These are phyloP conservation scores for Tremella fuciformis DNA, from an alignment of 768 basidiomycete genomes.

Conservation along the genomic window DNA sequence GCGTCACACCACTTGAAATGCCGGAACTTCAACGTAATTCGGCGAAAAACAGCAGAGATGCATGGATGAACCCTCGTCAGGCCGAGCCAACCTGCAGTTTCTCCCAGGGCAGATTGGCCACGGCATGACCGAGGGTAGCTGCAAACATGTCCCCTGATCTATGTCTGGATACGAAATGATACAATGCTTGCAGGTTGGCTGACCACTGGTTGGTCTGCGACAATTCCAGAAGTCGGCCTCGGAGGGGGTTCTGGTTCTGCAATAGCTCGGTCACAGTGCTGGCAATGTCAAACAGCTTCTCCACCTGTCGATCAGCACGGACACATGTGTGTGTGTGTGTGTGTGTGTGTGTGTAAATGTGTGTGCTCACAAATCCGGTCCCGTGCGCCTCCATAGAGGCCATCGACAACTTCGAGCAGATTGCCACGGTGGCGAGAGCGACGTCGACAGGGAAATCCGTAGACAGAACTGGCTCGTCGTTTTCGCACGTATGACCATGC, in stretches of 20 bases:
- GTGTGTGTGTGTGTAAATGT: background rate
- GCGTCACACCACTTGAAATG: no score
- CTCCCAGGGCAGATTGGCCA: no score
- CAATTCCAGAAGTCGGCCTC: constrained; percentile 2
- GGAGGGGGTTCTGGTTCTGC: constrained; percentile 10
- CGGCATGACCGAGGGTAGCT: no score
- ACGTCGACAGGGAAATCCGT: constrained; percentile 27
- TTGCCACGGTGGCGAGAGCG: constrained; percentile 22
- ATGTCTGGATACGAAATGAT: constrained; percentile 14
- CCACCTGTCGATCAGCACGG: constrained; percentile 20
- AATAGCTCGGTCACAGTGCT: constrained; percentile 24
- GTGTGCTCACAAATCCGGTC: constrained; percentile 32
- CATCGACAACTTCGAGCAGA: constrained; percentile 20
- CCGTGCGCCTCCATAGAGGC: constrained; percentile 37
- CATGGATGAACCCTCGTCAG: no score
- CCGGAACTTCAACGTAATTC: no score
- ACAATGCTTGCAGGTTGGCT: constrained; percentile 15
- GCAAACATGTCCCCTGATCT: constrained; percentile 9
- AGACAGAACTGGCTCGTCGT: constrained; percentile 8
- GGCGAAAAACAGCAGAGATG: no score
- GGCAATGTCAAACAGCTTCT: constrained; percentile 37
- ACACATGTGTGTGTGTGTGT: no score
- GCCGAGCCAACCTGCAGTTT: no score
- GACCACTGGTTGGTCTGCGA: constrained; percentile 15
- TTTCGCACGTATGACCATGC: constrained; percentile 27